A percentile compares a stretch with the other conserved stretches of the same genome.
phyloP scores from a whole-genome alignment of 2,329 filamentous ascomycete species.

The Tolypocladium ovalisporum region DNA sequence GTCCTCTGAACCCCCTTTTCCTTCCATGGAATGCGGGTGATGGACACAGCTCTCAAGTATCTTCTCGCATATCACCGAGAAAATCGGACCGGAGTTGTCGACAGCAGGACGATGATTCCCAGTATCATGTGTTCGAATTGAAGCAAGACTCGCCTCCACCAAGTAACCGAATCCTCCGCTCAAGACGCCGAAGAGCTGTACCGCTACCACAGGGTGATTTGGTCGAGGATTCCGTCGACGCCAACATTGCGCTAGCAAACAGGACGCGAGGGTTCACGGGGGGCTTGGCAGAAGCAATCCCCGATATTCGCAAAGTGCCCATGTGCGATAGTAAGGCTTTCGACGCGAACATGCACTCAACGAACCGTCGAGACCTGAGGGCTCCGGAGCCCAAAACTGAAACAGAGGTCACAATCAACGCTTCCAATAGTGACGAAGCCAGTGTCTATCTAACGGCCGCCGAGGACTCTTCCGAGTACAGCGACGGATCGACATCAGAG shows the following conservation, averaged over 20 bases:
- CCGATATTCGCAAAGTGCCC: neutral
- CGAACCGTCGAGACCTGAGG: too few species aligned
- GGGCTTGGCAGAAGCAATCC: neutral
- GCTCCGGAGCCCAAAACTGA: neutral
- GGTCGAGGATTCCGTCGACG: neutral
- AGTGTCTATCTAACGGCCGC: conserved; percentile 14
- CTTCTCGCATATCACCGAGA: conserved; percentile 1
- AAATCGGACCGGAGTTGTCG: neutral
- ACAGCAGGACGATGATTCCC: neutral
- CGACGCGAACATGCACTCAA: neutral
- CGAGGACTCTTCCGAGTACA: conserved; percentile 8
- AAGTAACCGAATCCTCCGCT: neutral
- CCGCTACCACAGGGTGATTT: neutral
- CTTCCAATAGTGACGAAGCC: conserved; percentile 7
- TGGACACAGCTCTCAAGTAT: conserved; percentile 3
- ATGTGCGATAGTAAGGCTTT: neutral
- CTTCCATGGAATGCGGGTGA: conserved; percentile 18
- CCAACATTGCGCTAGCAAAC: neutral
- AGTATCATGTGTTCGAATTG: neutral
- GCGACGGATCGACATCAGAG: conserved; percentile 7
- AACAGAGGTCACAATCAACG: neutral
- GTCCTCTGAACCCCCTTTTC: conserved; percentile 17
- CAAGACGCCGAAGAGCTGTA: neutral
- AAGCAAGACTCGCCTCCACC: neutral
- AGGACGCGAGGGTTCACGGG: neutral